Base-by-base conservation (phyloP, 2,329 filamentous ascomycete genomes). In the Leptoxyphium fumago region DNA sequence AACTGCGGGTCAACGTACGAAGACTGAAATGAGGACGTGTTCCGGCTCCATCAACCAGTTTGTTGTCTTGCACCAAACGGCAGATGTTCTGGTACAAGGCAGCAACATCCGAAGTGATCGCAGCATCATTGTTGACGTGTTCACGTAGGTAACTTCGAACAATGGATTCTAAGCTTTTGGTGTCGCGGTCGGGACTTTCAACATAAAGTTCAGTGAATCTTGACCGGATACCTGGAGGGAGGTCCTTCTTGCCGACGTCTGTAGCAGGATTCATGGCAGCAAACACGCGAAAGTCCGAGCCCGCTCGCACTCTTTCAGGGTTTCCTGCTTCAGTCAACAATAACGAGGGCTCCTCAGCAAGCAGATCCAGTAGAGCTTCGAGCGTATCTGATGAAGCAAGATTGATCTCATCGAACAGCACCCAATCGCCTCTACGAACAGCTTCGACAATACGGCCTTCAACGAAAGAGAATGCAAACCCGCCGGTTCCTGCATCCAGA, bases 261-360 rank as follows among this genome's bases (percentile, higher is more conserved):
- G 91, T 98, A 5, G 91, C 91, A 28, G 91, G 91, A 57, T 99
- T 99, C 91, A 99, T 99, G 26, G 93, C 91, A 42, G 85, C 93
- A 58, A 99, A 98, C 11, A 99, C 84, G 34, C 91, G 80, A 61
- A 99, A 98, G 50, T 94, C 80, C 0, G 86, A 81, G 61, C 98
- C 89, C 1, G 88, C 91, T 48, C 80, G 74, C 30, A 98, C 80
- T 50, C 88, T 78, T 61, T 96, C 86, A 38, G 94, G 85, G 53
- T 91, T 87, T 32, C 91, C 91, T 34, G 87, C 91, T 65, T 99
- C 91, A 0, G 88, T 88, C 7, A 99, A 73, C 4, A 98, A 67
- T 39, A 98, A 79, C 0, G 85, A 95, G 1, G 89, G 89, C 0
- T 71, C 70, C 47, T 77, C 77, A 9, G 77, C 73, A 43, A 99